phyloP scores from a whole-genome alignment of 1,284 basidiomycete species.

The Tilletia setariae region DNA sequence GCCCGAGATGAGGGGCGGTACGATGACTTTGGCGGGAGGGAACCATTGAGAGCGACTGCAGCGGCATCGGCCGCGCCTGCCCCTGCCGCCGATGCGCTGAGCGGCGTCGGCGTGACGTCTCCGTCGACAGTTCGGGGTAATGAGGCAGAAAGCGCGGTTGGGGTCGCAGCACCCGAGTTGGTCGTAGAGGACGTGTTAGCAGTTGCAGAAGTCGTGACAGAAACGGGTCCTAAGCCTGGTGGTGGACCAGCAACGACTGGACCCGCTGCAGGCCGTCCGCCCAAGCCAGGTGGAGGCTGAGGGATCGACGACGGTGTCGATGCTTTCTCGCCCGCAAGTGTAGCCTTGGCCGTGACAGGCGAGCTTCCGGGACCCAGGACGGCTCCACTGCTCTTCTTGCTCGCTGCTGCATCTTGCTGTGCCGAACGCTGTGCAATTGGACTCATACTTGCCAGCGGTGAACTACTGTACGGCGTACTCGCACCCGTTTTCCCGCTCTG shows the following conservation, averaged over 20 bases:
- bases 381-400: too few species aligned
- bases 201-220: neutral
- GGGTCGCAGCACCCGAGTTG: slow-evolving; percentile 16
- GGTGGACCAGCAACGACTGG: neutral
- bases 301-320: neutral
- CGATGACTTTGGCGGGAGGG: slow-evolving; percentile 55
- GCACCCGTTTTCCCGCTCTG: neutral
- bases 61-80: slow-evolving; percentile 57
- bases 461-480: slow-evolving; percentile 8
- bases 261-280: neutral
- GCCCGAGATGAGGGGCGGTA: slow-evolving; percentile 84
- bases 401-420: neutral
- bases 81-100: slow-evolving; percentile 65
- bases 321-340: neutral
- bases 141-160: slow-evolving; percentile 14
- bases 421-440: slow-evolving; percentile 1
- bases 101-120: slow-evolving; percentile 40
- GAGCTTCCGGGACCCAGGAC: too few species aligned
- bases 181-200: neutral
- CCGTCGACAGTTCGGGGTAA: slow-evolving; percentile 20
- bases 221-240: neutral
- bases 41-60: slow-evolving; percentile 60
- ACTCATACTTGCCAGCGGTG: neutral
- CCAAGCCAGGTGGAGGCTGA: slow-evolving; percentile 5
- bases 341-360: neutral